phyloP scores from a whole-genome alignment of 805 yeast species.

The Wickerhamiella alocasiicola region DNA sequence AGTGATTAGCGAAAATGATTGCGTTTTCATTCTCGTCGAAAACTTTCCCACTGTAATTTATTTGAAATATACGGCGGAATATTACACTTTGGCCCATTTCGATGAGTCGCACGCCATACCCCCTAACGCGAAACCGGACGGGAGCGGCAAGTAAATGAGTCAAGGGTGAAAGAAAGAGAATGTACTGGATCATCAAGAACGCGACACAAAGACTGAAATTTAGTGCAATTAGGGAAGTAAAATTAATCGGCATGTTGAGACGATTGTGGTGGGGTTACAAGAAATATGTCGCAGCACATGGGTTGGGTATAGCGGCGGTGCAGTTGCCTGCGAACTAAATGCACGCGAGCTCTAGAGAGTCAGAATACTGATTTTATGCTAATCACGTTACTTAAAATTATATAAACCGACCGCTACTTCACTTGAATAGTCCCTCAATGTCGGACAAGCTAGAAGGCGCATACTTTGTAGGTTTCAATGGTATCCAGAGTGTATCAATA shows the following conservation, averaged over 20 bases:
- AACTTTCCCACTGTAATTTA: conserved; percentile 13
- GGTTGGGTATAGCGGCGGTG: too few relatives aligned
- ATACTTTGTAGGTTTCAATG: conserved; percentile 2
- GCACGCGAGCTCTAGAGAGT: too few relatives aligned
- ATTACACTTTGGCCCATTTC: not conserved
- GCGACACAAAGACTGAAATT: not conserved
- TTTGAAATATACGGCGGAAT: conserved; percentile 2
- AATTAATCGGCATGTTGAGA: conserved; percentile 7
- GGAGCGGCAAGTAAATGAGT: not conserved
- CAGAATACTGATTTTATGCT: not conserved
- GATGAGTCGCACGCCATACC: conserved; percentile 6
- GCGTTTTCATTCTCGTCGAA: conserved; percentile 25
- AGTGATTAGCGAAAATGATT: conserved; percentile 43
- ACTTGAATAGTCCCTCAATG: not conserved
- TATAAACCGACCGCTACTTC: too few relatives aligned
- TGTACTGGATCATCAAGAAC: not conserved
- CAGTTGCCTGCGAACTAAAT: too few relatives aligned
- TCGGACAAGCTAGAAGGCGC: conserved; percentile 1
- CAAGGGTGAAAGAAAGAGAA: not conserved
- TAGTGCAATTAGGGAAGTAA: conserved; percentile 6
- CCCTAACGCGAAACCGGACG: not conserved
- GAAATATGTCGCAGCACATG: too few relatives aligned
- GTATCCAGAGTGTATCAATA: conserved; percentile 7
- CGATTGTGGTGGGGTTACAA: too few relatives aligned
- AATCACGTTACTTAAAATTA: not conserved